phyloP scores from a whole-genome alignment of 2,329 filamentous ascomycete genomes.

The Grosmannia clavigera region DNA sequence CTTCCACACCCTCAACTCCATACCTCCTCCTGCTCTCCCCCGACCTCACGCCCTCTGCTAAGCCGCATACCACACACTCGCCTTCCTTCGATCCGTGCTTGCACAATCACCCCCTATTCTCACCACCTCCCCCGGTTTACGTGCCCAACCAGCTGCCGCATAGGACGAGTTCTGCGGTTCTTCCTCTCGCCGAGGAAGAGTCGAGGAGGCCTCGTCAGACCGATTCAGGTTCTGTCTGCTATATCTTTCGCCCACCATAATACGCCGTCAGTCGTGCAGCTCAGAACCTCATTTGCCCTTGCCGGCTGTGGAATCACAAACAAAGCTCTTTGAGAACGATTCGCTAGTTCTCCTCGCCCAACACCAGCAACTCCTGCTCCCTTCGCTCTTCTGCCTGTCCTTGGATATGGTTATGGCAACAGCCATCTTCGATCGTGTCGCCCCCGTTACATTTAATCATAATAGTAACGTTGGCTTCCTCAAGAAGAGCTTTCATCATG shows the following conservation, averaged over 20 bases:
- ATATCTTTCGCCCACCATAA: conserved; percentile 96
- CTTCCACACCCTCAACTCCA: conserved; percentile 54
- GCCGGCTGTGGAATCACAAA: conserved; percentile 5
- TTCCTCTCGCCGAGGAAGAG: conserved; percentile 99
- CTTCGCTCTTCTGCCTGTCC: conserved; percentile 3
- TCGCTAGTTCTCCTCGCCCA: conserved; percentile 1
- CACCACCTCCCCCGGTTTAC: conserved; percentile 41
- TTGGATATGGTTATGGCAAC: conserved; percentile 55
- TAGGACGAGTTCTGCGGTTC: conserved; percentile 96
- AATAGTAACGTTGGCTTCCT: conserved; percentile 34
- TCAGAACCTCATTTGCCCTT: neutral
- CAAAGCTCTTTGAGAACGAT: neutral
- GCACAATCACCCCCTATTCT: conserved; percentile 18
- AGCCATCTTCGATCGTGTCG: conserved; percentile 38
- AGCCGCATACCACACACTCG: conserved; percentile 19
- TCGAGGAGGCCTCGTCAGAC: conserved; percentile 96
- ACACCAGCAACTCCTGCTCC: conserved; percentile 8
- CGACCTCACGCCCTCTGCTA: conserved; percentile 26
- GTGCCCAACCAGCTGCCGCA: conserved; percentile 90
- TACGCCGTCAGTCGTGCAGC: conserved; percentile 24
- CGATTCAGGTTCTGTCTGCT: conserved; percentile 81
- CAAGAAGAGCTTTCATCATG: conserved; percentile 30
- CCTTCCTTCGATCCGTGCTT: neutral
- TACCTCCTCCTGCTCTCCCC: conserved; percentile 44
- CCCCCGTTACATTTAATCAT: conserved; percentile 33